Base-by-base conservation (phyloP, 306 rosid species). In the Cercis canadensis region DNA sequence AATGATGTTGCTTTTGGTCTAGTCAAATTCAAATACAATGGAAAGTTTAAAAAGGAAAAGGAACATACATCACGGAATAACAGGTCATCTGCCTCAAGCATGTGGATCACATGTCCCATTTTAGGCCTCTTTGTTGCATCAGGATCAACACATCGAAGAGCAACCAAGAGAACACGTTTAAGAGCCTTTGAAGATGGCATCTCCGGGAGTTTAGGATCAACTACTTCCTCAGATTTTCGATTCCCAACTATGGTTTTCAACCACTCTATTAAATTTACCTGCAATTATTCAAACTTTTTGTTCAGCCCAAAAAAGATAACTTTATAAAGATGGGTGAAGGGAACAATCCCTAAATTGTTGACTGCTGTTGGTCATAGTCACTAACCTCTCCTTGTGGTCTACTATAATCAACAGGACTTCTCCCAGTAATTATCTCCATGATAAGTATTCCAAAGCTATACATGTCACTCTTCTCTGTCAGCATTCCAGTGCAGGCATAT, bases 401-500 rank as follows among this genome's bases (percentile, higher is more conserved):
- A 57, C 86, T 74, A 74, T 95, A 87, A 87, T 95, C 99, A 75
- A 91, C 97, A 10, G 99, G 97, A 85, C 62, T 86, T 81, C 97
- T 88, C 47, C 97, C 99, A 0, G 96, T 83, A 75, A 95, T 87
- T 44, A 91, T 31, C 81, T 95, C 99, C 99, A 95, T 91, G 81
- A 95, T 85, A 18, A 95, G 92, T 80, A 95, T 86, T 70, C 97
- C 99, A 12, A 95, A 95, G 82, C 99, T 95, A 84, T 87, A 91
- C 33, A 95, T 79, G 60, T 95, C 99, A 34, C 97, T 95, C 88
- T 92, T 95, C 85, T 95, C 99, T 4, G 87, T 95, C 75, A 95
- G 81, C 97, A 95, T 89, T 78, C 99, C 99, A 0, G 97, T 95
- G 90, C 99, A 87, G 17, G 99, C 97, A 53, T 95, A 95, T 76